Evolutionary conservation across 352 stramenopile species (phyloP).

Genomic region (Pythium volutum): DNA sequence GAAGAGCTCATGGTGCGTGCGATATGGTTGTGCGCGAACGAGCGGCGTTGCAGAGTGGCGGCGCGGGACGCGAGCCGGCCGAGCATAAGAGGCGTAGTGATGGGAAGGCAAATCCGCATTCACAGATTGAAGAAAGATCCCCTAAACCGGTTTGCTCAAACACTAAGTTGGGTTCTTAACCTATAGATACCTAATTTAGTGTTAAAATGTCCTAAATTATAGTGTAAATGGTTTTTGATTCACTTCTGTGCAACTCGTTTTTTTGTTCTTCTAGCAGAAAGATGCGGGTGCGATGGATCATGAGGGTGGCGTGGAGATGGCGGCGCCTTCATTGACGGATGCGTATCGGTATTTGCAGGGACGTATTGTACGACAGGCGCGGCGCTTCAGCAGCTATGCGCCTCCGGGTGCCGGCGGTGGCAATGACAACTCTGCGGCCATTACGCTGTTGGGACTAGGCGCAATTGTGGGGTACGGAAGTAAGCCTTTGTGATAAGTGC

Average conservation of each 20-base stretch:
- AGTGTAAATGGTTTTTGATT: conserved; percentile 8
- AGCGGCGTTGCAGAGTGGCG: conserved; percentile 22
- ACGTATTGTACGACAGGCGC: conserved; percentile 30
- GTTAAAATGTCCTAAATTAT: not conserved
- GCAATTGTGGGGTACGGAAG: conserved; percentile 52
- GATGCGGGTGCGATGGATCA: conserved; percentile 10
- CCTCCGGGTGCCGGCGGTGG: conserved; percentile 53
- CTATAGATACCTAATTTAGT: conserved; percentile 1
- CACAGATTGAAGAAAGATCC: not conserved
- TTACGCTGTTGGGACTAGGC: conserved; percentile 67
- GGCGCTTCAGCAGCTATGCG: conserved; percentile 68
- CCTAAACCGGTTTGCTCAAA: conserved; percentile 27
- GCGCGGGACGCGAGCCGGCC: conserved; percentile 20
- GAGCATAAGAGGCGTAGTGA: conserved; percentile 8
- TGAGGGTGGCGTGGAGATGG: not conserved
- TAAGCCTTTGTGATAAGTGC: not conserved
- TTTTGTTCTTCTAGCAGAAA: conserved; percentile 10
- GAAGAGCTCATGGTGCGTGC: conserved; percentile 17
- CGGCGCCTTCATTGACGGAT: not conserved
- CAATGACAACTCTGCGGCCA: conserved; percentile 80
- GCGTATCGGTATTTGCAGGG: conserved; percentile 10
- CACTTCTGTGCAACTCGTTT: conserved; percentile 17
- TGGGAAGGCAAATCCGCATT: not conserved
- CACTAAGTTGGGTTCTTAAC: conserved; percentile 20
- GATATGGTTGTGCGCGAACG: conserved; percentile 17